Percentiles rank a stretch among this genome's conserved stretches.
phyloP scores from a whole-genome alignment of 2,329 filamentous ascomycete genomes.

The Ophiocordyceps polyrhachis-furcata region DNA sequence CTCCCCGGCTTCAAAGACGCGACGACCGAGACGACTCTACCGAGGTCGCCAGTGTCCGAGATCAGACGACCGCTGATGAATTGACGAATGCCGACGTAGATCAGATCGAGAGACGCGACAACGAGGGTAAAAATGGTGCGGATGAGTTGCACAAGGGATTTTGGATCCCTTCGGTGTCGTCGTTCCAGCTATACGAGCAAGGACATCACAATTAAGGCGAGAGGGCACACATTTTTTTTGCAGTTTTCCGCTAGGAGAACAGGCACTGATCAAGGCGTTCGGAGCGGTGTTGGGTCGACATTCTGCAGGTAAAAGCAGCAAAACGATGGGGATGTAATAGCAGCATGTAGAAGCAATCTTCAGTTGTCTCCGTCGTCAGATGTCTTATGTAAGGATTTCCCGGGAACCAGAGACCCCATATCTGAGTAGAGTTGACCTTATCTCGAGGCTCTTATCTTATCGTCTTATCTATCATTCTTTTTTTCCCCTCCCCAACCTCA shows the following conservation, averaged over 20 bases:
- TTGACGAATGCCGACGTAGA: too few species aligned
- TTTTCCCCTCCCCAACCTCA: background rate
- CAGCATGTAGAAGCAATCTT: background rate
- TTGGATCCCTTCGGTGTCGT: background rate
- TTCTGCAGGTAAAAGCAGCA: background rate
- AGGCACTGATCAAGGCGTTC: background rate
- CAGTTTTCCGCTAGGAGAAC: background rate
- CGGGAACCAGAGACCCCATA: too few species aligned
- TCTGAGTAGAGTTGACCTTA: background rate
- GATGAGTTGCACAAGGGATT: background rate
- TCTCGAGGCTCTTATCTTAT: background rate
- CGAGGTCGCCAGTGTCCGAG: background rate
- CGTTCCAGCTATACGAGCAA: background rate
- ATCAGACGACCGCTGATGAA: background rate
- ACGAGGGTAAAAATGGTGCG: background rate
- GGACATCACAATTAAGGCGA: background rate
- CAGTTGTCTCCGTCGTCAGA: background rate
- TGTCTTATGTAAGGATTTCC: background rate
- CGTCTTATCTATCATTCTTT: background rate
- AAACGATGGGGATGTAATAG: background rate
- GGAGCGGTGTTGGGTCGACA: background rate
- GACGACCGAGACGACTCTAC: background rate
- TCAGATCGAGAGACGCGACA: background rate
- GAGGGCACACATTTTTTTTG: too few species aligned
- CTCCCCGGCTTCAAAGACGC: background rate